Evolutionary conservation across 2,329 filamentous ascomycete species (phyloP), one percentile per base, ranked within the genome.

Genomic region (Akanthomyces lecanii): DNA sequence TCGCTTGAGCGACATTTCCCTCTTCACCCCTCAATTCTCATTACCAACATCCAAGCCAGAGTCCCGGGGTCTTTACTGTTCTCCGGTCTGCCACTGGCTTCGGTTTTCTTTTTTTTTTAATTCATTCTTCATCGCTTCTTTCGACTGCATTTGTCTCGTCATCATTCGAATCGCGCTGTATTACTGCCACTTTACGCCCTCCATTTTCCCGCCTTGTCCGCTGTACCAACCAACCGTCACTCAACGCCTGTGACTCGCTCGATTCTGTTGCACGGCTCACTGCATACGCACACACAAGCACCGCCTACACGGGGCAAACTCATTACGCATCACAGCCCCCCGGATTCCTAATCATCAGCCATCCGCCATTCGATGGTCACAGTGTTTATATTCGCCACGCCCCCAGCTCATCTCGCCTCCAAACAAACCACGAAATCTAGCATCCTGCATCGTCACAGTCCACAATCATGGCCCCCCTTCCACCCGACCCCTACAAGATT

Each of bases 401-500:
- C 25, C 42, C 21, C 38, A 33, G 11, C 10, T 14, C 28, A 28
- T 28, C 30, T 18, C 44, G 30, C n/a, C n/a, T 25, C 36, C 25
- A 21, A n/a, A 40, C 45, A 16, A 25, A 45, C 4, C 51, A 45
- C 72, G 73, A 50, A 28, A 21, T 33, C 61, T 66, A 4, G 54
- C 59, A 1, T 52, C 52, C 6, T 25, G 61, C 7, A 64, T 61
- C 45, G 68, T 73, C 14, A 48, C 67, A 12, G 69, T 67, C 57
- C 51, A 53, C 14, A 60, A 66, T 68, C 47, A 83, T 84, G 79
- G 79, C 73, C 73, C 79, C 83, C 68, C 71, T 81, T 44, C 78
- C 85, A 38, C 82, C 86, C 66, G 91, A 98, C 78, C 94, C 92
- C 55, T 97, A 96, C 80, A 85, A 82, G 71, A 81, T 85, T 61